Base-by-base conservation (phyloP, 148 eudicot genomes). In the Vaccinium darrowii region DNA sequence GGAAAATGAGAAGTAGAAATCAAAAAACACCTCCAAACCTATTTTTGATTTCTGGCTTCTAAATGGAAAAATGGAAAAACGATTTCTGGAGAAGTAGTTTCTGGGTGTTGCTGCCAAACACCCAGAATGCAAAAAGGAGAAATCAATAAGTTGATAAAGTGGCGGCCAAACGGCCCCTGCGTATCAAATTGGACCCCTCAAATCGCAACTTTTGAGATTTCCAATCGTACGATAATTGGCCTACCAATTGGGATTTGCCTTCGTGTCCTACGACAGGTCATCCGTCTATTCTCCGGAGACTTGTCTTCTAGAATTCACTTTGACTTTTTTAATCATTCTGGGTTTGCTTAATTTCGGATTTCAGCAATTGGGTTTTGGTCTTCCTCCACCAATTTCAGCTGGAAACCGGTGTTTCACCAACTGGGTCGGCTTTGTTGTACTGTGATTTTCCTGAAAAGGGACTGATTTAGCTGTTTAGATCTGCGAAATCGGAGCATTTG, bases 391-490 rank as follows among this genome's bases (percentile, higher is more conserved):
- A 11, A 72, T 53, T 80, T 71, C 14, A 4, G 77, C 27, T 18
- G 54, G 50, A 69, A 30, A 82, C 43, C 50, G 27, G 25, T 53
- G 57, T 25, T 82, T 53, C 65, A 12, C 18, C 62, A 74, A 15
- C 80, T 81, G 76, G 84, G 87, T 74, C 52, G 79, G 76, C 50
- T 80, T 73, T 43, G 63, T 63, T 30, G 4, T 51, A 4, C 33
- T 82, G 65, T 25, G 30, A 81, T 51, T 52, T 82, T 53, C 15
- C 49, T 23, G 27, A 10, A 8, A 21, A 67, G 76, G 21, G 16
- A 23, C 36, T 13, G 13, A 56, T 79, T 85, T 79, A 27, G 77
- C 58, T 8, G 11, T 49, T 14, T 65, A 15, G 69, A 51, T 82
- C 18, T 52, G 52, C 67, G 30, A 82, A 62, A 76, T 67, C 72